Evolutionary conservation across 345 rosid species (phyloP).

Genomic region (Turritis glabra): DNA sequence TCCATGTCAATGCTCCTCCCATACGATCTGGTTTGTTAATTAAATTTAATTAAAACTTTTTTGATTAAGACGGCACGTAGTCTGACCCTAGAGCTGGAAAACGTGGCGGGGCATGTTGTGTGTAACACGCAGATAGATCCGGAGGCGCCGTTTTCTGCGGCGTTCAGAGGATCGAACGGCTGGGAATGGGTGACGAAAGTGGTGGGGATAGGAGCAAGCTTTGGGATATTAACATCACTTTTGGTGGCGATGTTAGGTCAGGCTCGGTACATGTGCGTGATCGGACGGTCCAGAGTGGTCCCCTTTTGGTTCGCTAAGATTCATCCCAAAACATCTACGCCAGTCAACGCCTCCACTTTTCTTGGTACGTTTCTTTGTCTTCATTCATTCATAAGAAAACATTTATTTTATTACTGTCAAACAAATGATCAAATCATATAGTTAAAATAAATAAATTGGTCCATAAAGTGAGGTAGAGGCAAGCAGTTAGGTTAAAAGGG

Average conservation of each 20-base stretch:
- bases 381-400: background rate
- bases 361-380: slow-evolving; percentile 58
- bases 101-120: slow-evolving; percentile 20
- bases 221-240: slow-evolving; percentile 91
- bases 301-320: slow-evolving; percentile 89
- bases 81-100: background rate
- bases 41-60: background rate
- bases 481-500: slow-evolving; percentile 35
- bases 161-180: slow-evolving; percentile 64
- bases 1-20: slow-evolving; percentile 95
- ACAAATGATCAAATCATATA: background rate
- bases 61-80: slow-evolving; percentile 12
- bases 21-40: slow-evolving; percentile 52
- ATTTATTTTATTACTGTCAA: background rate
- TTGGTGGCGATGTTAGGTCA: slow-evolving; percentile 96
- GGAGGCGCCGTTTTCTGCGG: slow-evolving; percentile 85
- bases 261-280: slow-evolving; percentile 95
- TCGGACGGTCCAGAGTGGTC: slow-evolving; percentile 91
- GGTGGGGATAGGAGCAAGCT: slow-evolving; percentile 92
- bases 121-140: slow-evolving; percentile 61
- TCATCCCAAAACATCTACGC: slow-evolving; percentile 77
- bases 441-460: slow-evolving; percentile 8
- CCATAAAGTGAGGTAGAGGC: slow-evolving; percentile 23
- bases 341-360: slow-evolving; percentile 94
- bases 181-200: slow-evolving; percentile 81